Evolutionary conservation across 2,329 filamentous ascomycete species (phyloP), one percentile per base, ranked within the genome.

Genomic region (Alternaria dauci): DNA sequence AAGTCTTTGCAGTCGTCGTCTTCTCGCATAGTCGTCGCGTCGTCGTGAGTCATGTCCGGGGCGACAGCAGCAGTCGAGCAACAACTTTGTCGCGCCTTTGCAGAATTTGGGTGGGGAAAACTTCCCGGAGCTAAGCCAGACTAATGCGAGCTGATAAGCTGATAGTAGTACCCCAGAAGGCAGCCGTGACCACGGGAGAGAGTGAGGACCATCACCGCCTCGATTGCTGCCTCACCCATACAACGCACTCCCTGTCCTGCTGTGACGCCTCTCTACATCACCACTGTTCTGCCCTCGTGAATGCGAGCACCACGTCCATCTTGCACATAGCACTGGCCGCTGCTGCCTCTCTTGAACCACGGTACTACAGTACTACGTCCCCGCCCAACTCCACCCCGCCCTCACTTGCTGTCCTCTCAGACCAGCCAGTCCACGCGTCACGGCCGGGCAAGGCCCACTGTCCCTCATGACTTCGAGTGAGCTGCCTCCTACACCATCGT

Each of bases 21-120:
- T 18, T 54, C 20, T 63, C 39, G 65, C 66, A 69, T 71, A 36
- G 63, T 71, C 65, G 65, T 68, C 34, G 58, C 58, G 59, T 39
- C 58, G 59, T 39, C 56, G 67, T 69, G 68, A 67, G 69, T 71
- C 70, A 71, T 67, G 63, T 42, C 52, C 59, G 25, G 61, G 63
- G 52, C 30, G 47, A 44, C 39, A 50, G 28, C 11, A 20, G n/a
- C n/a, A n/a, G n/a, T n/a, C n/a, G n/a, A 50, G 46, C 52, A 32
- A 32, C 34, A 34, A 48, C 51, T 59, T 59, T 62, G 68, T 67
- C 63, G 67, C 61, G 58, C 61, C 55, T 47, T 47, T 61, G 58
- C 60, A 67, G 64, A 62, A 64, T 66, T 65, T 62, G 61, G 62
- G 70, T 68, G 68, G 70, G 70, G 70, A 46, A 68, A 68, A 59